These are phyloP conservation scores for Pseudozyma flocculosa DNA, from an alignment of 1,284 basidiomycete species.

Conservation along the genomic window DNA sequence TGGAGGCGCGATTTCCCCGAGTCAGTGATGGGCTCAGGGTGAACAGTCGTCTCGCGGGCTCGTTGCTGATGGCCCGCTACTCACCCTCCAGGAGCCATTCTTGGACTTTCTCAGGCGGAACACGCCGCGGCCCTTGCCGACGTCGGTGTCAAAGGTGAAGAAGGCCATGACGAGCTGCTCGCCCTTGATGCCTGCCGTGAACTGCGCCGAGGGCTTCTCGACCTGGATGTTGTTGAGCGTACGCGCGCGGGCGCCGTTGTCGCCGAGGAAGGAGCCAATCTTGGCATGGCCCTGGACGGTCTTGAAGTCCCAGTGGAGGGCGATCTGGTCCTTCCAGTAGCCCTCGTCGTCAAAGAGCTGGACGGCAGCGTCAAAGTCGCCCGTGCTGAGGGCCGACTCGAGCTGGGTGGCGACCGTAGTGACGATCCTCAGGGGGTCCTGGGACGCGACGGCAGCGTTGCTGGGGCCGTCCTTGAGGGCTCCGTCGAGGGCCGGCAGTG, in stretches of 20 bases:
- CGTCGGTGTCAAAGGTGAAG: slow-evolving; percentile 4
- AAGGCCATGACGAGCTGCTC: background rate
- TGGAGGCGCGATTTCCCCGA: no score
- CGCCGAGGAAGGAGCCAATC: background rate
- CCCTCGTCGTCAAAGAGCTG: background rate
- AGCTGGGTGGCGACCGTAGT: no score
- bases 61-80: no score
- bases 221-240: background rate
- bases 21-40: background rate
- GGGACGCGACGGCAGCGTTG: no score
- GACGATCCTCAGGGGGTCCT: no score
- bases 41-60: no score
- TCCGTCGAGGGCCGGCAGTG: no score
- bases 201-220: background rate
- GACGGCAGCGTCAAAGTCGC: no score
- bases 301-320: background rate
- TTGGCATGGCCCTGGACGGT: background rate
- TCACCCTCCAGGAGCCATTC: background rate
- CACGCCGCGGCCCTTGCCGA: slow-evolving; percentile 1
- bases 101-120: background rate
- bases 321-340: slow-evolving; percentile 1
- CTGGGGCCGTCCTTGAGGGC: no score
- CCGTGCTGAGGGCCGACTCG: no score
- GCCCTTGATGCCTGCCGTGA: no score
- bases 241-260: background rate